phyloP scores from a whole-genome alignment of 2,329 filamentous ascomycete genomes.

The Xylariaceae sp. region DNA sequence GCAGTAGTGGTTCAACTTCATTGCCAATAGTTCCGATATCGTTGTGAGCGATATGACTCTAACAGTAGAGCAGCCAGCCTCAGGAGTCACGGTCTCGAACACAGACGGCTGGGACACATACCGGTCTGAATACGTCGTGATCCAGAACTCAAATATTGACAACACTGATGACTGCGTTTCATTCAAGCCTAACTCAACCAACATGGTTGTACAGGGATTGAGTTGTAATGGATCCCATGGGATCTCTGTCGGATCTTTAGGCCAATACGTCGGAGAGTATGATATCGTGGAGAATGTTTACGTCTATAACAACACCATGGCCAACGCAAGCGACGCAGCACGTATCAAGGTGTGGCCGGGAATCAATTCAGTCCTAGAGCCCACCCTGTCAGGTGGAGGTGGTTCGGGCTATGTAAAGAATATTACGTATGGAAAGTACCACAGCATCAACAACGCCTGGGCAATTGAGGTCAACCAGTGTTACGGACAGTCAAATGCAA shows the following conservation, averaged over 20 bases:
- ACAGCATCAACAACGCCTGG: constrained; percentile 59
- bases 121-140: constrained; percentile 57
- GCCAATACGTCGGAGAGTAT: constrained; percentile 59
- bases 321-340: constrained; percentile 59
- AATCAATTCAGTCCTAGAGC: constrained; percentile 48
- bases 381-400: constrained; percentile 62
- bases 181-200: constrained; percentile 70
- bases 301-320: constrained; percentile 57
- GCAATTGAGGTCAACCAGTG: constrained; percentile 63
- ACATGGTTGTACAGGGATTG: constrained; percentile 64
- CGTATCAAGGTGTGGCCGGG: constrained; percentile 74
- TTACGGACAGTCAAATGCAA: constrained; percentile 44
- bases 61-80: constrained; percentile 43
- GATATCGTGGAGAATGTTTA: constrained; percentile 69
- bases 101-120: constrained; percentile 65
- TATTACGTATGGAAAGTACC: constrained; percentile 62
- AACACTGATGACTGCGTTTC: constrained; percentile 70
- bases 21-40: constrained; percentile 62
- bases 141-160: constrained; percentile 61
- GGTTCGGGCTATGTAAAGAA: constrained; percentile 58
- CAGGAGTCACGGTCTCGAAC: constrained; percentile 48
- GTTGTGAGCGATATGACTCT: constrained; percentile 62
- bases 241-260: constrained; percentile 68
- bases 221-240: constrained; percentile 67
- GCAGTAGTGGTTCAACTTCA: constrained; percentile 58